A percentile compares a stretch with the other conserved stretches of the same genome.
phyloP scores from a whole-genome alignment of 805 yeast species.

The Pichia nakasei region DNA sequence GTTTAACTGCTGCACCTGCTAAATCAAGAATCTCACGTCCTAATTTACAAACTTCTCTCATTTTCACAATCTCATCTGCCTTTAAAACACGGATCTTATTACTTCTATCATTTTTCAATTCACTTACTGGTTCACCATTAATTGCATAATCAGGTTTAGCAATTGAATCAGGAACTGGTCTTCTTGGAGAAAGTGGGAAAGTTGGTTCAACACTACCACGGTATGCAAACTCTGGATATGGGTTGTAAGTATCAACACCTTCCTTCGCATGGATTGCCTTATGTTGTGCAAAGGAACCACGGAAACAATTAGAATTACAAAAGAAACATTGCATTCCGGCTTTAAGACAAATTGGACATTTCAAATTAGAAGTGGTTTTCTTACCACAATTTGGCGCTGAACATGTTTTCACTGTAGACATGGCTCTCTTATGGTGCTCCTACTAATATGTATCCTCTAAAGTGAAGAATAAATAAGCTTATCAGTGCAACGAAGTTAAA shows the following conservation, averaged over 20 bases:
- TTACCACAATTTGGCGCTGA: constrained; percentile 82
- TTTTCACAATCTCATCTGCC: constrained; percentile 62
- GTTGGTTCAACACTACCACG: constrained; percentile 68
- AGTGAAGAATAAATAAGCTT: too few relatives aligned
- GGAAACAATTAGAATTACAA: constrained; percentile 80
- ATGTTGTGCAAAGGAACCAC: constrained; percentile 61
- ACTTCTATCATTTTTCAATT: constrained; percentile 61
- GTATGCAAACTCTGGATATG: constrained; percentile 72
- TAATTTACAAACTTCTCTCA: constrained; percentile 64
- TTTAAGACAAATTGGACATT: constrained; percentile 90
- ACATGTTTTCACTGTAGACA: constrained; percentile 32
- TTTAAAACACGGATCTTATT: constrained; percentile 55
- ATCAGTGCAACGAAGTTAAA: too few relatives aligned
- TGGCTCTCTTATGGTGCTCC: too few relatives aligned
- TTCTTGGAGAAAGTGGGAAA: constrained; percentile 72
- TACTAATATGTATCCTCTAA: too few relatives aligned
- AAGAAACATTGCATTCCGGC: constrained; percentile 52
- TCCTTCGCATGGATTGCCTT: constrained; percentile 64
- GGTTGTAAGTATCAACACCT: constrained; percentile 61
- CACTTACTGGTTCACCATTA: constrained; percentile 71
- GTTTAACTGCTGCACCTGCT: constrained; percentile 74
- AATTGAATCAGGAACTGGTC: constrained; percentile 64
- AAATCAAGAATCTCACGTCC: constrained; percentile 87
- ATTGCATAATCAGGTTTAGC: constrained; percentile 75
- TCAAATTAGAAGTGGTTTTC: constrained; percentile 60